Evolutionary conservation across 1,284 basidiomycete genomes (phyloP), one percentile per base, ranked within the genome.

Genomic region (Moesziomyces sp.): DNA sequence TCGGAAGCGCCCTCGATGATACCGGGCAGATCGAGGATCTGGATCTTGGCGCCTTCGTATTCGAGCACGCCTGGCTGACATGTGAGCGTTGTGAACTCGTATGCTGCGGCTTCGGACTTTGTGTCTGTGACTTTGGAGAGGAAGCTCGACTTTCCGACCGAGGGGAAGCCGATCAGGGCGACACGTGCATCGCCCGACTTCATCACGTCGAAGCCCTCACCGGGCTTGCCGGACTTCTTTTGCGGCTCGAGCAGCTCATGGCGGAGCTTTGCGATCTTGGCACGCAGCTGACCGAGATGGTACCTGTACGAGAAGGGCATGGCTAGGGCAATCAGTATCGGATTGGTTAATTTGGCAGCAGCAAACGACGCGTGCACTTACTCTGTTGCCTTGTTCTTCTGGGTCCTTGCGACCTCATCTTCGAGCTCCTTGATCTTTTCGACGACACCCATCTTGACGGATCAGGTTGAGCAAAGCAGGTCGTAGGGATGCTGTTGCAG

Each of bases 31-130:
- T 99, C 96, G 48, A 99, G 62, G 48, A 81, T 66, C 62, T 69
- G 71, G 24, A 79, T 79, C 46, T 65, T 69, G 9, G 71, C 63
- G 18, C 84, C 21, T 95, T 96, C 64, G 53, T 77, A 73, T 38
- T 76, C 71, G 23, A 73, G 62, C 44, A 79, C 77, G 54, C 77
- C 77, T 19, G 71, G 71, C 40, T 69, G 65, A 46, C 65, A 69
- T 40, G 94, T 94, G 40, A 95, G 88, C 3, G 93, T 96, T 1
- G 94, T 97, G 86, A 97, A 98, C 84, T 97, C 95, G 84, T 99
- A 98, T 10, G 94, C 93, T 11, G 95, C 96, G 0, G 92, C 87
- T 78, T 92, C 91, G 2, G 92, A 94, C 54, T 90, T 87, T 0
- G 97, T 99, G 75, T 95, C 91, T 0, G 96, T 99, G 69, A 91